Percentiles rank a stretch among this genome's conserved stretches.
Conservation (phyloP, 2,329 filamentous ascomycete species). For the Trichoderma asperellum region DNA sequence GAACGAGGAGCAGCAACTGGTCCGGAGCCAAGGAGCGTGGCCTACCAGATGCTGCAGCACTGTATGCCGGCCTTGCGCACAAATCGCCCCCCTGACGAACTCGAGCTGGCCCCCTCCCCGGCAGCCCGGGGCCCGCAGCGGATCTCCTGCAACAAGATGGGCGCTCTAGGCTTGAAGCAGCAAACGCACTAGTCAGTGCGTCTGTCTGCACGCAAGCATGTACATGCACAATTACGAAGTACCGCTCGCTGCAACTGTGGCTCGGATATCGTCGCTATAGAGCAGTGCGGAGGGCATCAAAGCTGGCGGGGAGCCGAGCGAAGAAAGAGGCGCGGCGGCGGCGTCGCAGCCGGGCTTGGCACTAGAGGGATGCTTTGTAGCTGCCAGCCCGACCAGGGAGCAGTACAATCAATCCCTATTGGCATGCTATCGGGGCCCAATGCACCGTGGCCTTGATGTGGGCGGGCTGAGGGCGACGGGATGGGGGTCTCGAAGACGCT, state of each 20-base stretch:
- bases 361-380: not conserved
- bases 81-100: constrained; percentile 22
- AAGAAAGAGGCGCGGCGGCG: not conserved
- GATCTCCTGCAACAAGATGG: constrained; percentile 22
- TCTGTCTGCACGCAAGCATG: not conserved
- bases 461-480: not conserved
- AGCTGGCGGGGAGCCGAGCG: constrained; percentile 1
- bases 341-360: not conserved
- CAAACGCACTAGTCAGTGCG: constrained; percentile 12
- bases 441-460: not conserved
- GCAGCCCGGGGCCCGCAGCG: constrained; percentile 23
- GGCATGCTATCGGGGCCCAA: not conserved
- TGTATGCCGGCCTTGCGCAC: constrained; percentile 4
- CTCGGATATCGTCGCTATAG: constrained; percentile 26
- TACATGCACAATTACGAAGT: not conserved
- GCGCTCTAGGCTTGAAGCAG: constrained; percentile 14
- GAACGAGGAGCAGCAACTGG: not conserved
- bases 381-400: not conserved
- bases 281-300: not conserved
- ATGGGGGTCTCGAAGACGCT: not conserved
- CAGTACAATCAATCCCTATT: not conserved
- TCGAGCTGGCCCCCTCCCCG: constrained; percentile 15
- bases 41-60: not conserved
- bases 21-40: not conserved
- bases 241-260: not conserved